A percentile compares a stretch with the other conserved stretches of the same genome.
phyloP scores from a whole-genome alignment of 139 green algal species.

The Limnomonas spitsbergensis region DNA sequence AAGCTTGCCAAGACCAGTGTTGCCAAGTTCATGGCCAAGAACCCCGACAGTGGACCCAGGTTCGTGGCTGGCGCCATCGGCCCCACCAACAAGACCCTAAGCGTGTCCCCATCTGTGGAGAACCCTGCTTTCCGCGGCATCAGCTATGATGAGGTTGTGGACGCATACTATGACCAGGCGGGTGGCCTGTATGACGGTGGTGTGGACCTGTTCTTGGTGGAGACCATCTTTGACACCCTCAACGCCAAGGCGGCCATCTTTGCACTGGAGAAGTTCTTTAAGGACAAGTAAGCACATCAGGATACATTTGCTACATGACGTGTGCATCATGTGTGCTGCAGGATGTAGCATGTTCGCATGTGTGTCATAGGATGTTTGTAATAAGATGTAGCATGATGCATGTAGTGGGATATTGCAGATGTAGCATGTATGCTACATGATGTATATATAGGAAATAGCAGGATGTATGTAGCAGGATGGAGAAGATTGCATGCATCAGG shows the following conservation, averaged over 20 bases:
- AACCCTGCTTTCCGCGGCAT: slow-evolving; percentile 91
- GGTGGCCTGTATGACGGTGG: slow-evolving; percentile 83
- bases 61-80: slow-evolving; percentile 95
- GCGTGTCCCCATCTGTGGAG: slow-evolving; percentile 92
- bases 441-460: too few species aligned
- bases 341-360: too few species aligned
- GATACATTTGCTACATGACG: too few species aligned
- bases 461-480: too few species aligned
- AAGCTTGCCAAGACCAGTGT: slow-evolving; percentile 80
- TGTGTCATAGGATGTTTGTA: neutral
- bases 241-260: slow-evolving; percentile 95
- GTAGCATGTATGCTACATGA: too few species aligned
- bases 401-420: too few species aligned
- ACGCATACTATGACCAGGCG: slow-evolving; percentile 91
- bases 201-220: slow-evolving; percentile 94
- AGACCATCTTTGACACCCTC: slow-evolving; percentile 99
- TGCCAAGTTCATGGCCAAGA: slow-evolving; percentile 65
- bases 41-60: slow-evolving; percentile 71
- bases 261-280: slow-evolving; percentile 91
- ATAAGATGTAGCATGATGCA: too few species aligned
- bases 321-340: too few species aligned
- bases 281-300: slow-evolving; percentile 43
- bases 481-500: too few species aligned
- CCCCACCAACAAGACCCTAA: slow-evolving; percentile 96
- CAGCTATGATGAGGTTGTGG: slow-evolving; percentile 94